Evolutionary conservation across 140 eudicot genomes (phyloP).

Genomic region (Anethum foeniculum): DNA sequence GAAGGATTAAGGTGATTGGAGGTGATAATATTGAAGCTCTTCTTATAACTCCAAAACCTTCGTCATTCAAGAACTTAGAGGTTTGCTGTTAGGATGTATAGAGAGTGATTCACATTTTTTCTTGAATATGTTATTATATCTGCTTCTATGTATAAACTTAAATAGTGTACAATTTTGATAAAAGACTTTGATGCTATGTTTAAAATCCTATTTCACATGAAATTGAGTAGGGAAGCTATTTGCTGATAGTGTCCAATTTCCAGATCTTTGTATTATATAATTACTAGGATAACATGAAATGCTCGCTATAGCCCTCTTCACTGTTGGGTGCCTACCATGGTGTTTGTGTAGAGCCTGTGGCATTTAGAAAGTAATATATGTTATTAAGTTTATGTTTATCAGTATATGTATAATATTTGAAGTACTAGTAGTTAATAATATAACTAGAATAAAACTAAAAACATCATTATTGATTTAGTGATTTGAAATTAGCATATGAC

Average conservation of each 20-base stretch:
- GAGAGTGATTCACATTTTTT: conserved; percentile 2
- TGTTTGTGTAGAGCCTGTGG: too few species aligned
- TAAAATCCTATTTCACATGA: not conserved
- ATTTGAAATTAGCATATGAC: not conserved
- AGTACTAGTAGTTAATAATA: too few species aligned
- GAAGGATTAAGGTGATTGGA: conserved; percentile 89
- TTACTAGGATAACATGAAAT: not conserved
- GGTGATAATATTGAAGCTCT: conserved; percentile 90
- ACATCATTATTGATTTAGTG: too few species aligned
- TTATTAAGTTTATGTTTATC: too few species aligned
- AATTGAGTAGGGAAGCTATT: not conserved
- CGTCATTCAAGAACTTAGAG: conserved; percentile 76
- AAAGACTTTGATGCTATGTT: not conserved
- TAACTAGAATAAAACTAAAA: too few species aligned
- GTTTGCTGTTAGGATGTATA: conserved; percentile 31
- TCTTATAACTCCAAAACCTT: conserved; percentile 54
- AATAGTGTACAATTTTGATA: not conserved
- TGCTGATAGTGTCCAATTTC: not conserved
- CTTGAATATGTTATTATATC: not conserved
- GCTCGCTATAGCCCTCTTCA: not conserved
- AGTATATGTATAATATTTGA: too few species aligned
- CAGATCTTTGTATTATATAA: not conserved
- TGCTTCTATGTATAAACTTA: not conserved
- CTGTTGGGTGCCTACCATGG: too few species aligned
- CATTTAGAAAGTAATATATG: too few species aligned